Evolutionary conservation across 371 early-diverging fungal genomes (phyloP), one percentile per base, ranked within the genome.

Genomic region (Mortierella sp.): DNA sequence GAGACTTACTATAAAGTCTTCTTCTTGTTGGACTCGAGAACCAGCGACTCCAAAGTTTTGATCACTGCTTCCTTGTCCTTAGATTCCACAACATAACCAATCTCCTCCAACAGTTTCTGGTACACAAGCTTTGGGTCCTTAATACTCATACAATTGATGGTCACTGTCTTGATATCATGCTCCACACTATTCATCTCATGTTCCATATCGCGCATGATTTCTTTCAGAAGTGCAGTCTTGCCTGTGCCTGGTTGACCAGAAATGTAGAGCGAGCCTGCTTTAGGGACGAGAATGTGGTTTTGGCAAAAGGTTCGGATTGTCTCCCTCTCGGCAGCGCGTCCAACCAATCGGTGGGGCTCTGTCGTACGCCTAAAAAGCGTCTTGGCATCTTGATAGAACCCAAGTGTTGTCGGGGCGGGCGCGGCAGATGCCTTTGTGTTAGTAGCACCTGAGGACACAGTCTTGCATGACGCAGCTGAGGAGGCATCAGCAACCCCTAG

Each of bases 241-340:
- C 98, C 98, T 10, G 97, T 97, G 6, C 98, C 98, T 0, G 98
- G 98, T 58, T 89, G 89, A 3, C 98, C 98, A 10, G 96, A 94
- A 22, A 97, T 91, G 77, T 97, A 98, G 39, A 98, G 87, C 54
- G 95, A 77, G 3, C 80, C 78, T 26, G 72, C 85, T 83, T 73
- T 83, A 59, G 72, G 67, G 2, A 64, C 64, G 63, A 86, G 80
- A 54, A 88, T 84, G 22, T 90, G 86, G 8, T 72, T 68, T 37
- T 75, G 57, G 52, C 87, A 89, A 70, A 96, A 96, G 6, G 75
- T 35, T 3, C 74, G 77, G 66, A 96, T 89, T 0, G 65, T 75
- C 6, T 81, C 71, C 39, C 94, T 88, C 85, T 97, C 96, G 16
- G 77, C 61, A 1, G 81, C 88, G 35, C 97, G 91, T 3, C 96